These are phyloP conservation scores for Ogataea pilisensis DNA, from an alignment of 805 yeast species.

Conservation along the genomic window DNA sequence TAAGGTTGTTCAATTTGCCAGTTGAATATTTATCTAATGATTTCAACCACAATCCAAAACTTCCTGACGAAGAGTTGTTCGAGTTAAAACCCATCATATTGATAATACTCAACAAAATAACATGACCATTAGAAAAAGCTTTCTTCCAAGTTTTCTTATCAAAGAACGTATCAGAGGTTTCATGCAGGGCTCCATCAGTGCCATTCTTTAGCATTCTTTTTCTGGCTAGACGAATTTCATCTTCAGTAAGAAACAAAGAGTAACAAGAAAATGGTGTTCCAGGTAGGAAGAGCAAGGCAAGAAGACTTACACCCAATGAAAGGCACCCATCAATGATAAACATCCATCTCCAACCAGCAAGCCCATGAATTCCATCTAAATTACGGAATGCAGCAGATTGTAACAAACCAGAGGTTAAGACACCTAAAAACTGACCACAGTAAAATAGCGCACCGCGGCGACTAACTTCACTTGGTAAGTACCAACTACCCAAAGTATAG, in stretches of 20 bases:
- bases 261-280: slow-evolving; percentile 62
- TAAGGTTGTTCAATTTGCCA: slow-evolving; percentile 43
- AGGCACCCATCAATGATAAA: slow-evolving; percentile 49
- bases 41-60: slow-evolving; percentile 60
- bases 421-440: slow-evolving; percentile 58
- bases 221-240: slow-evolving; percentile 52
- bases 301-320: slow-evolving; percentile 22
- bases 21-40: slow-evolving; percentile 41
- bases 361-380: slow-evolving; percentile 22
- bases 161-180: slow-evolving; percentile 32
- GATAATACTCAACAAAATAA: slow-evolving; percentile 52
- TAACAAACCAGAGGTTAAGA: slow-evolving; percentile 52
- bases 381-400: slow-evolving; percentile 37
- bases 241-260: slow-evolving; percentile 49
- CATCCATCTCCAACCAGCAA: slow-evolving; percentile 53
- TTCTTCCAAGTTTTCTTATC: slow-evolving; percentile 47
- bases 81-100: slow-evolving; percentile 62
- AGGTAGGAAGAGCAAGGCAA: slow-evolving; percentile 41
- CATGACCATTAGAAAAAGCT: slow-evolving; percentile 53
- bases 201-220: slow-evolving; percentile 36
- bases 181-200: slow-evolving; percentile 15
- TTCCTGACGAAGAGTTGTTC: slow-evolving; percentile 52
- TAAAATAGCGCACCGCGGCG: slow-evolving; percentile 63
- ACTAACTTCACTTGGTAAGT: slow-evolving; percentile 51
- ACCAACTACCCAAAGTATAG: slow-evolving; percentile 55